phyloP scores from a whole-genome alignment of 2,329 filamentous ascomycete species.

The Fusarium irregulare region DNA sequence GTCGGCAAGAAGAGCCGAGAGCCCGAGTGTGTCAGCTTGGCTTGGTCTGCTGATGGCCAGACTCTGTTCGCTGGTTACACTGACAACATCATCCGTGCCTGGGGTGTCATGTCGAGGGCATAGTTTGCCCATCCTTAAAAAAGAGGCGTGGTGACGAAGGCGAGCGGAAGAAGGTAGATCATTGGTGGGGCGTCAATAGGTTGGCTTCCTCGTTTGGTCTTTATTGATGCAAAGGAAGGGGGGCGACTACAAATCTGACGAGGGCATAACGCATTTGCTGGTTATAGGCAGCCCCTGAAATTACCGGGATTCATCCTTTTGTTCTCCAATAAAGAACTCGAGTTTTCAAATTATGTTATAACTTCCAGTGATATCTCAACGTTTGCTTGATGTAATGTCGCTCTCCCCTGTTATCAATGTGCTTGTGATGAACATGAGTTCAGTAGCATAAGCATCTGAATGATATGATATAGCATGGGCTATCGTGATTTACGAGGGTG shows the following conservation, averaged over 20 bases:
- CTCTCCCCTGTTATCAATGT: background rate
- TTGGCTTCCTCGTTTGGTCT: constrained; percentile 60
- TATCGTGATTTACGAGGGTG: background rate
- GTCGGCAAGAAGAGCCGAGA: constrained; percentile 99
- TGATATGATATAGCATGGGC: background rate
- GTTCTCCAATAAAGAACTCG: constrained; percentile 55
- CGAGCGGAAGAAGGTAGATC: constrained; percentile 55
- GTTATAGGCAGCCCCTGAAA: constrained; percentile 53
- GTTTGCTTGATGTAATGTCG: background rate
- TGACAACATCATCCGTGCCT: constrained; percentile 98
- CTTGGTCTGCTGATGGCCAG: constrained; percentile 98
- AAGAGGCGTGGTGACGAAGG: constrained; percentile 44
- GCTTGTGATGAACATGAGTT: background rate
- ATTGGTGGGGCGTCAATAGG: constrained; percentile 60
- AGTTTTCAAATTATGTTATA: constrained; percentile 44
- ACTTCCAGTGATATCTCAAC: background rate
- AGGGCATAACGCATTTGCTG: constrained; percentile 54
- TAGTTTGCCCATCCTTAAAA: constrained; percentile 59
- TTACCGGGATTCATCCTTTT: constrained; percentile 56
- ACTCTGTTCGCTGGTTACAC: constrained; percentile 99
- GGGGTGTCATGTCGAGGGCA: constrained; percentile 96
- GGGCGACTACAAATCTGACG: constrained; percentile 51
- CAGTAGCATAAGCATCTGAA: background rate
- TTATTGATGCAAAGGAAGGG: constrained; percentile 55
- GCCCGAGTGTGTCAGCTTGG: constrained; percentile 96